Evolutionary conservation across 257 asterid genomes (phyloP).

Genomic region (Nicotiana undulata): DNA sequence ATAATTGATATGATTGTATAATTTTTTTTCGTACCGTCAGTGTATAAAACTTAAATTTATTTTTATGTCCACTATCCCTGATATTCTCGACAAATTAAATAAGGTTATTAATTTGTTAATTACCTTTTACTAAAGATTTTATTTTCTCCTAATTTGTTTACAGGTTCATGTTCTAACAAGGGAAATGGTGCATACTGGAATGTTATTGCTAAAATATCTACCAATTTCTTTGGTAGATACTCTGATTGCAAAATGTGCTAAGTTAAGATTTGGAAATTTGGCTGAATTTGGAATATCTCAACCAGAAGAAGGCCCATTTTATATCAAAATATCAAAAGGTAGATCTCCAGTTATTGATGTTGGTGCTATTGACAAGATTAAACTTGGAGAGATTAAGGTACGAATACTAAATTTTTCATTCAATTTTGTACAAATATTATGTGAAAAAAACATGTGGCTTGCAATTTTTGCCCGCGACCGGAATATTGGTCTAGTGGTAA

Average conservation of each 20-base stretch:
- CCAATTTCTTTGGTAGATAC: constrained; percentile 26
- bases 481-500: background rate
- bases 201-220: constrained; percentile 21
- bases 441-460: background rate
- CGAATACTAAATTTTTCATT: too few relatives aligned
- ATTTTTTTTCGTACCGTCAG: background rate
- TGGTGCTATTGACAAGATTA: constrained; percentile 40
- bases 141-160: background rate
- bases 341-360: constrained; percentile 51
- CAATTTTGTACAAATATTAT: background rate
- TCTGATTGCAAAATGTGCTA: constrained; percentile 2
- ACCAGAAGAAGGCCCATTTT: constrained; percentile 47
- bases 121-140: background rate
- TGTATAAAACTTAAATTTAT: background rate
- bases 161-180: constrained; percentile 43
- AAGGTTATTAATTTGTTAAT: background rate
- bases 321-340: constrained; percentile 25
- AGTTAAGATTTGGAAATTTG: constrained; percentile 25
- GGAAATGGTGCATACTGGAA: constrained; percentile 33
- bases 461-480: background rate
- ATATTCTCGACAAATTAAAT: background rate
- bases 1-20: background rate
- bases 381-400: constrained; percentile 31
- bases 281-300: constrained; percentile 27
- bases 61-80: background rate